Conservation (phyloP, 768 basidiomycete species). For the Trametes cingulata region DNA sequence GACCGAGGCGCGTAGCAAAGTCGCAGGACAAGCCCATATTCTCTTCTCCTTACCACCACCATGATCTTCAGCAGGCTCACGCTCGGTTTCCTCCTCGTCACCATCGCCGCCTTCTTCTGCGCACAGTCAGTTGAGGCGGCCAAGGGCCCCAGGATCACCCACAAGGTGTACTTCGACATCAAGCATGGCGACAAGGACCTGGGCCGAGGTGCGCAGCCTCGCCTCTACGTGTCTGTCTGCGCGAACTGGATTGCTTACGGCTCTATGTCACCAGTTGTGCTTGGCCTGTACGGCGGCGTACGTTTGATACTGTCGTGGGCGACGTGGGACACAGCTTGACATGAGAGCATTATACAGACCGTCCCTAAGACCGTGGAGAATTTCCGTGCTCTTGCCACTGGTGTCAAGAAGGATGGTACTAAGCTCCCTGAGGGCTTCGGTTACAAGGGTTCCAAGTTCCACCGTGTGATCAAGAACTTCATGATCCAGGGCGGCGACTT, state of each 20-base stretch:
- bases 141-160: slow-evolving; percentile 87
- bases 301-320: slow-evolving; percentile 1
- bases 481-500: slow-evolving; percentile 99
- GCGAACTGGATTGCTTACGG: slow-evolving; percentile 13
- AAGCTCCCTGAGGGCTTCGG: slow-evolving; percentile 73
- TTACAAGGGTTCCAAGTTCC: slow-evolving; percentile 96
- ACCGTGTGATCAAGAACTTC: slow-evolving; percentile 93
- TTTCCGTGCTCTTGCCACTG: slow-evolving; percentile 91
- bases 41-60: slow-evolving; percentile 27
- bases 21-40: background rate
- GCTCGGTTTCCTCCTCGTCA: slow-evolving; percentile 59
- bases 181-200: slow-evolving; percentile 86
- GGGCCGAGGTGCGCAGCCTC: slow-evolving; percentile 66
- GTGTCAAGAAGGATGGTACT: slow-evolving; percentile 74
- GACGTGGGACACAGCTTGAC: background rate
- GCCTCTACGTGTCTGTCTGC: background rate
- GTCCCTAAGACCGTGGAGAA: slow-evolving; percentile 97
- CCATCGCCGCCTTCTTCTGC: slow-evolving; percentile 70
- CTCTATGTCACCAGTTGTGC: slow-evolving; percentile 58
- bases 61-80: slow-evolving; percentile 64
- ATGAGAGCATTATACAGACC: slow-evolving; percentile 48
- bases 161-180: slow-evolving; percentile 94
- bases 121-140: slow-evolving; percentile 74
- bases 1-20: background rate
- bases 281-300: slow-evolving; percentile 91